These are phyloP conservation scores for Paxillus ammoniavirescens DNA, from an alignment of 768 basidiomycete species.

Conservation along the genomic window DNA sequence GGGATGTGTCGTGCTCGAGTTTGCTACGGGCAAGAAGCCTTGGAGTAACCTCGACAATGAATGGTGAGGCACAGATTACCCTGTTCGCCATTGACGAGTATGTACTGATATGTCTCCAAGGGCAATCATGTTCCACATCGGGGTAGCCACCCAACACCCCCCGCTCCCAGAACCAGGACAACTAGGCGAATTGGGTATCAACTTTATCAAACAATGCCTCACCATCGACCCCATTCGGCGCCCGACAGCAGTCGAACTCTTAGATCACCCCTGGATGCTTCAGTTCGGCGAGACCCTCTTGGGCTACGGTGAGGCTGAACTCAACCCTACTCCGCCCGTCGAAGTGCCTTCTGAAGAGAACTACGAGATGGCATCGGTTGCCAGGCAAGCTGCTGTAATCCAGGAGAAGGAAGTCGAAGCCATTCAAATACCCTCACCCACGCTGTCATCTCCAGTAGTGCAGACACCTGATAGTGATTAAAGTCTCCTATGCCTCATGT, in stretches of 20 bases:
- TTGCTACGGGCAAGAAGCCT: slow-evolving; percentile 93
- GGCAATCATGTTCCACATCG: slow-evolving; percentile 99
- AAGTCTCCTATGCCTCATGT: background rate
- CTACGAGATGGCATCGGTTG: slow-evolving; percentile 49
- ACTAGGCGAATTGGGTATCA: slow-evolving; percentile 84
- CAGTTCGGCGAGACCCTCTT: slow-evolving; percentile 72
- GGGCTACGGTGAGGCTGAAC: slow-evolving; percentile 65
- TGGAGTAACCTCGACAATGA: slow-evolving; percentile 99
- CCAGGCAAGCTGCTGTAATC: slow-evolving; percentile 54
- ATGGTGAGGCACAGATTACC: slow-evolving; percentile 57
- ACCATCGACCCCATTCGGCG: slow-evolving; percentile 82
- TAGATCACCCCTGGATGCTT: slow-evolving; percentile 88
- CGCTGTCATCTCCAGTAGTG: slow-evolving; percentile 40
- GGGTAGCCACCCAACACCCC: slow-evolving; percentile 94
- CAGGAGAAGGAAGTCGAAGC: slow-evolving; percentile 62
- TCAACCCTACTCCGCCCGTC: slow-evolving; percentile 45
- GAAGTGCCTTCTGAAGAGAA: slow-evolving; percentile 47
- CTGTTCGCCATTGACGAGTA: background rate
- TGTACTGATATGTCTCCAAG: slow-evolving; percentile 38
- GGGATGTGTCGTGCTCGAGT: slow-evolving; percentile 96
- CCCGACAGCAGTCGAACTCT: slow-evolving; percentile 81
- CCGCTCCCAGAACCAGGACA: slow-evolving; percentile 91
- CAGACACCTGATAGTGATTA: slow-evolving; percentile 29
- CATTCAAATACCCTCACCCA: slow-evolving; percentile 52
- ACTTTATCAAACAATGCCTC: slow-evolving; percentile 90